Evolutionary conservation across 306 rosid species (phyloP).

Genomic region (Abrus precatorius): DNA sequence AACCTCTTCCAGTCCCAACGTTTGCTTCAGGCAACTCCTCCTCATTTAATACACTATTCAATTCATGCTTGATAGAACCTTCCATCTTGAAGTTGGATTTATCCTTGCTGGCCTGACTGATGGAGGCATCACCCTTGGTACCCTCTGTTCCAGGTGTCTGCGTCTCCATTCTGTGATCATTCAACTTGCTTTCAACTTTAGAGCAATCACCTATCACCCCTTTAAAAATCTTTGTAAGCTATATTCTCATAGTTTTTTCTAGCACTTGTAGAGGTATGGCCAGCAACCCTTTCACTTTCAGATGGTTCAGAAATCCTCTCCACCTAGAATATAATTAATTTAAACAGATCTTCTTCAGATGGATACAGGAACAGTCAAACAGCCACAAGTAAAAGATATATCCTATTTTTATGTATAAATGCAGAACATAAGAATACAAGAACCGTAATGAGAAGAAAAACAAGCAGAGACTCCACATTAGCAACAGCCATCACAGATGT

Average conservation of each 20-base stretch:
- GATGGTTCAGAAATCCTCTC: slow-evolving; percentile 68
- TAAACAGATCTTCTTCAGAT: slow-evolving; percentile 68
- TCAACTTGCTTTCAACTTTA: slow-evolving; percentile 46
- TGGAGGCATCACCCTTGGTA: slow-evolving; percentile 34
- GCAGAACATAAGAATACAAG: slow-evolving; percentile 51
- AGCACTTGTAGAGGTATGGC: slow-evolving; percentile 21
- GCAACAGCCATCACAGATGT: slow-evolving; percentile 11
- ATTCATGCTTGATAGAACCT: slow-evolving; percentile 47
- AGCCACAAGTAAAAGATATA: slow-evolving; percentile 71
- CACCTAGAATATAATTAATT: slow-evolving; percentile 63
- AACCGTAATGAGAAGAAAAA: slow-evolving; percentile 30
- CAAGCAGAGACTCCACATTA: slow-evolving; percentile 28
- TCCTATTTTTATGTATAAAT: slow-evolving; percentile 60
- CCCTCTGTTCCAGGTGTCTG: slow-evolving; percentile 43
- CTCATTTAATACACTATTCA: slow-evolving; percentile 41
- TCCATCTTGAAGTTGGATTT: slow-evolving; percentile 48
- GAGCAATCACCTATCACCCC: slow-evolving; percentile 43
- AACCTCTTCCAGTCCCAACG: slow-evolving; percentile 43
- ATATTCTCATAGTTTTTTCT: slow-evolving; percentile 43
- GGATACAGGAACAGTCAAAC: slow-evolving; percentile 81
- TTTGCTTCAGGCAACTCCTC: slow-evolving; percentile 10
- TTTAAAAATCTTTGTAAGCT: slow-evolving; percentile 38
- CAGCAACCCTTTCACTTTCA: slow-evolving; percentile 49
- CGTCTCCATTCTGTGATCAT: slow-evolving; percentile 54
- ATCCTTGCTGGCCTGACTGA: slow-evolving; percentile 36